phyloP scores from a whole-genome alignment of 306 rosid species.

The Cucurbita moschata region DNA sequence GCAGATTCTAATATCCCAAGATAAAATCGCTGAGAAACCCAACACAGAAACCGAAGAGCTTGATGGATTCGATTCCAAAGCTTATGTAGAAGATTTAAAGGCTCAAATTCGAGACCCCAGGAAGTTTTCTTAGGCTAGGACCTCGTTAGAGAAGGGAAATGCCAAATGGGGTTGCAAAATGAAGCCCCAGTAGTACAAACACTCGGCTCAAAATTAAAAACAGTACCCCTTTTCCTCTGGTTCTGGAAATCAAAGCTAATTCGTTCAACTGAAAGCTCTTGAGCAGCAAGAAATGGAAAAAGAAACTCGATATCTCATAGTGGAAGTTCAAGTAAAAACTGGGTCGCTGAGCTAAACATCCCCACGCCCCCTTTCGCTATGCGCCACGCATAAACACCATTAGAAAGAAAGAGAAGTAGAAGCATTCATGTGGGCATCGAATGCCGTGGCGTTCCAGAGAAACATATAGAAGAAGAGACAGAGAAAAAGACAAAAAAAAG shows the following conservation, averaged over 20 bases:
- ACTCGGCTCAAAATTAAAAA: neutral
- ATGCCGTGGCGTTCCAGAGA: neutral
- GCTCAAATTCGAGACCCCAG: too few relatives aligned
- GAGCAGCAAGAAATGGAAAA: too few relatives aligned
- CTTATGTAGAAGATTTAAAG: too few relatives aligned
- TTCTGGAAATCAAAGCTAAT: neutral
- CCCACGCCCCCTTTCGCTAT: too few relatives aligned
- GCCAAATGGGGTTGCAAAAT: neutral
- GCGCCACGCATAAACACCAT: too few relatives aligned
- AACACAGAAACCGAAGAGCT: neutral
- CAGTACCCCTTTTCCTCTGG: neutral
- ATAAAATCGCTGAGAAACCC: neutral
- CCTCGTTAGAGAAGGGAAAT: neutral
- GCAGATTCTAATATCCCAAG: neutral
- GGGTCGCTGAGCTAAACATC: too few relatives aligned
- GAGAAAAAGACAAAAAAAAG: neutral
- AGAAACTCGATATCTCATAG: too few relatives aligned
- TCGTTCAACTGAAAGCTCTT: neutral
- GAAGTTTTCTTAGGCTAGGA: neutral
- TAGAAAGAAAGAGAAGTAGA: neutral
- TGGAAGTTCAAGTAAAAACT: too few relatives aligned
- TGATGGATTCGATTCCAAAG: neutral
- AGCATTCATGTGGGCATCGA: neutral
- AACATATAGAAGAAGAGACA: neutral
- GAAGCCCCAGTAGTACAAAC: neutral